Conservation (phyloP, 768 basidiomycete genomes). For the Rhodotorula kratochvilovae region DNA sequence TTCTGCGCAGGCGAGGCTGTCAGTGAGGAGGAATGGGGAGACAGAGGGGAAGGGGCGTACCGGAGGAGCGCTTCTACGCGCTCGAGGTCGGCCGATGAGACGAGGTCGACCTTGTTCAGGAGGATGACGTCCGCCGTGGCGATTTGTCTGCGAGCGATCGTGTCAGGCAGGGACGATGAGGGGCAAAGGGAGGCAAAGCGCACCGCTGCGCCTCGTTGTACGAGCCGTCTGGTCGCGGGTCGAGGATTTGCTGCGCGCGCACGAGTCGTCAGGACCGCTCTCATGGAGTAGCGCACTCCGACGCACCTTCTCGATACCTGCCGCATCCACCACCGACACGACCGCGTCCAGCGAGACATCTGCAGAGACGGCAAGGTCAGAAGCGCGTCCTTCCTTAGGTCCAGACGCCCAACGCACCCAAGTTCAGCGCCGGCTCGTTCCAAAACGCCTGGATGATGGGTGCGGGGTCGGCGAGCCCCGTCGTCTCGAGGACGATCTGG, state of each 20-base stretch:
- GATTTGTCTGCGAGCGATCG: constrained; percentile 63
- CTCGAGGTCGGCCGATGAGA: constrained; percentile 52
- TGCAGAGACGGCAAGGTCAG: neutral
- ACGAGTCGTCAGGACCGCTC: neutral
- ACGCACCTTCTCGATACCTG: constrained; percentile 28
- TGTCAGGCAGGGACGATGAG: too few relatives aligned
- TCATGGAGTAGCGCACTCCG: too few relatives aligned
- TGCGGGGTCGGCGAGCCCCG: constrained; percentile 87
- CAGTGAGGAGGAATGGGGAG: neutral
- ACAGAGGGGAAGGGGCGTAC: constrained; percentile 34
- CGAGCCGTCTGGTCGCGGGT: constrained; percentile 29
- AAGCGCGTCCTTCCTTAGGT: too few relatives aligned
- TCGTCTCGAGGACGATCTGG: constrained; percentile 91
- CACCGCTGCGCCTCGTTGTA: constrained; percentile 36
- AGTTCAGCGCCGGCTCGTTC: constrained; percentile 33
- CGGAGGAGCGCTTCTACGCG: constrained; percentile 59
- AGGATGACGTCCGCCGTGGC: constrained; percentile 86
- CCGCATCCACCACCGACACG: constrained; percentile 34
- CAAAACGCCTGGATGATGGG: constrained; percentile 42
- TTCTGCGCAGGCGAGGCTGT: neutral
- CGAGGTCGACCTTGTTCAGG: constrained; percentile 85
- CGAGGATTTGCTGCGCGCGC: constrained; percentile 26
- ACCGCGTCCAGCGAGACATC: constrained; percentile 37
- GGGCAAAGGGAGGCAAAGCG: neutral
- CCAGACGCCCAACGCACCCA: neutral